These are phyloP conservation scores for Candida khao-thaluensis DNA, from an alignment of 805 yeast genomes.

Conservation along the genomic window DNA sequence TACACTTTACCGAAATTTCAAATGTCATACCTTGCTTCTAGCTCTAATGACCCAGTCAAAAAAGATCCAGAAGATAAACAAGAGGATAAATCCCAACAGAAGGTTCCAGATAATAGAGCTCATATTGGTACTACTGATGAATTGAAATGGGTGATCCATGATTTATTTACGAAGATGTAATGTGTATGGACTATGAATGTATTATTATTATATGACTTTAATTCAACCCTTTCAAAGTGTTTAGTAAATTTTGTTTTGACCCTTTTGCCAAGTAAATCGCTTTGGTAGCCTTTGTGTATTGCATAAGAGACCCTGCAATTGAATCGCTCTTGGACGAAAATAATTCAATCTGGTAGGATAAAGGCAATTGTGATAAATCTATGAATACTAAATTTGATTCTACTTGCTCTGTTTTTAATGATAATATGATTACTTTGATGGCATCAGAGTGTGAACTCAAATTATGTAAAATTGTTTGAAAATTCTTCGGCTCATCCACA, in stretches of 20 bases:
- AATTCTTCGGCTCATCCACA: slow-evolving; percentile 14
- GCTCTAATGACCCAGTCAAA: slow-evolving; percentile 7
- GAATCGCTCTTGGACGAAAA: background rate
- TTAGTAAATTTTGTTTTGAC: background rate
- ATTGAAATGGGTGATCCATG: slow-evolving; percentile 68
- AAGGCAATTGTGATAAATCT: slow-evolving; percentile 1
- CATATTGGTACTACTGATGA: slow-evolving; percentile 65
- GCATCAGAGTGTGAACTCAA: background rate
- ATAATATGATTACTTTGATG: slow-evolving; percentile 1
- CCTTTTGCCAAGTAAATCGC: slow-evolving; percentile 1
- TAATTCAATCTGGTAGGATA: background rate
- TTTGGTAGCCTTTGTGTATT: slow-evolving; percentile 1
- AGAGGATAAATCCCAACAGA: slow-evolving; percentile 9
- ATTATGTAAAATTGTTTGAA: slow-evolving; percentile 10
- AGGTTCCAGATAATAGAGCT: slow-evolving; percentile 17
- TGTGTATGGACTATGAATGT: slow-evolving; percentile 4
- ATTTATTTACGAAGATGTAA: slow-evolving; percentile 48
- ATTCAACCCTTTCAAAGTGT: slow-evolving; percentile 1
- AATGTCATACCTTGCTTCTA: slow-evolving; percentile 8
- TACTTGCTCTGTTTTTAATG: background rate
- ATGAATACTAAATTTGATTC: slow-evolving; percentile 5
- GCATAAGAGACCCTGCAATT: background rate
- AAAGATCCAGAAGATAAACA: slow-evolving; percentile 7
- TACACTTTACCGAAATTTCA: slow-evolving; percentile 28
- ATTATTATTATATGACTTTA: slow-evolving; percentile 3